Evolutionary conservation across 2,329 filamentous ascomycete genomes (phyloP).

Genomic region (Penicillium hordei): DNA sequence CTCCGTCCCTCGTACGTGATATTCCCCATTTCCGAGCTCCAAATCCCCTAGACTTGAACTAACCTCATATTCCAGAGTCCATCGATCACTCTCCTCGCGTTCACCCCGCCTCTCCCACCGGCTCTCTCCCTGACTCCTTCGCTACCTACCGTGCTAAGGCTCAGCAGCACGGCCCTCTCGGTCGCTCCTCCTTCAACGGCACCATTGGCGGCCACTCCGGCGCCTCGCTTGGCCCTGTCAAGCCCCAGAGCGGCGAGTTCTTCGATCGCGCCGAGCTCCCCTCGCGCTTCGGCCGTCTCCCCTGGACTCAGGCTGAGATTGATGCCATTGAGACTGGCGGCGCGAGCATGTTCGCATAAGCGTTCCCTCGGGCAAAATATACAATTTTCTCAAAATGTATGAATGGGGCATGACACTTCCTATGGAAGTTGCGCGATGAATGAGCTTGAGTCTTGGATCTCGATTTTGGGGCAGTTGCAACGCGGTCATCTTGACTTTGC

Average conservation of each 20-base stretch:
- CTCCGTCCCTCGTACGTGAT: slow-evolving; percentile 44
- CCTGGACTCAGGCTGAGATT: slow-evolving; percentile 79
- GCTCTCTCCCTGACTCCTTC: slow-evolving; percentile 60
- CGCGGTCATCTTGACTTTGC: slow-evolving; percentile 3
- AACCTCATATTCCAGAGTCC: slow-evolving; percentile 34
- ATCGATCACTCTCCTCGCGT: slow-evolving; percentile 57
- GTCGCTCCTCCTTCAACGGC: slow-evolving; percentile 39
- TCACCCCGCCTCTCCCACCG: slow-evolving; percentile 58
- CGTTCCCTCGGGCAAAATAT: not conserved
- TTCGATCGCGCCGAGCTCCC: slow-evolving; percentile 92
- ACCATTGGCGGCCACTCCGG: slow-evolving; percentile 63
- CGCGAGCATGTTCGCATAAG: slow-evolving; percentile 62
- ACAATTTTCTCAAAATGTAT: slow-evolving; percentile 14
- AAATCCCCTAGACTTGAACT: slow-evolving; percentile 11
- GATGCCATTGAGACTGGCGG: slow-evolving; percentile 94
- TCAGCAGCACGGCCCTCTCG: slow-evolving; percentile 64
- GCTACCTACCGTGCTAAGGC: slow-evolving; percentile 62
- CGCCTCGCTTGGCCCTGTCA: slow-evolving; percentile 68
- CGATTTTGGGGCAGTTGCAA: slow-evolving; percentile 11
- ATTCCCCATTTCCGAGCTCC: not conserved
- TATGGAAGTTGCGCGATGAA: slow-evolving; percentile 16
- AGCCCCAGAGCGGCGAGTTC: slow-evolving; percentile 69
- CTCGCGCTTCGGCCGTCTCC: slow-evolving; percentile 71
- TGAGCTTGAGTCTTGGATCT: not conserved
- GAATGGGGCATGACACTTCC: slow-evolving; percentile 25